A percentile compares a stretch with the other conserved stretches of the same genome.
phyloP scores from a whole-genome alignment of 306 rosid species.

The Fagus crenata region DNA sequence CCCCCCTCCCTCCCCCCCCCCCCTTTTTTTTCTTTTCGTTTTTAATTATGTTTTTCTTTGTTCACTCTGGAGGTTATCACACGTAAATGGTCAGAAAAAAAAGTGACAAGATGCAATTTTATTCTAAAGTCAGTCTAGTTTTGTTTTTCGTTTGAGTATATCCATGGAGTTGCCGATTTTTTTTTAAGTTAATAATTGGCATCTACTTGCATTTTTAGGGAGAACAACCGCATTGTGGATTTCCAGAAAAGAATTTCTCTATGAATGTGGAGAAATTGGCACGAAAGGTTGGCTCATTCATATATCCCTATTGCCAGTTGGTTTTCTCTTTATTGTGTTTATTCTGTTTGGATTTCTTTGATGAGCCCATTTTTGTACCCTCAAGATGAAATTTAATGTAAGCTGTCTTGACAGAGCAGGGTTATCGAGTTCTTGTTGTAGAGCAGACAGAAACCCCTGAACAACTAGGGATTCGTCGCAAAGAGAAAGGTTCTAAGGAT shows the following conservation, averaged over 20 bases:
- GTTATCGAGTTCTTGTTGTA: slow-evolving; percentile 86
- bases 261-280: slow-evolving; percentile 82
- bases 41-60: neutral
- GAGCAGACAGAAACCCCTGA: slow-evolving; percentile 99
- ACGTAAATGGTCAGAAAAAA: neutral
- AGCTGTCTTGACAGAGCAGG: slow-evolving; percentile 52
- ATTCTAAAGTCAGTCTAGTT: neutral
- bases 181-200: slow-evolving; percentile 20
- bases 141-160: slow-evolving; percentile 10
- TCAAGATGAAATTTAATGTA: slow-evolving; percentile 36
- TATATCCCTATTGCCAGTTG: slow-evolving; percentile 11
- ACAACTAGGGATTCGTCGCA: slow-evolving; percentile 84
- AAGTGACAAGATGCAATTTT: neutral
- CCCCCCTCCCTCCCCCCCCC: no score
- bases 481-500: slow-evolving; percentile 83
- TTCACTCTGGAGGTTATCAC: neutral
- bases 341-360: slow-evolving; percentile 9
- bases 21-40: no score
- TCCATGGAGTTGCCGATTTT: neutral
- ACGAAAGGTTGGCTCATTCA: slow-evolving; percentile 67
- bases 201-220: slow-evolving; percentile 53
- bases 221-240: slow-evolving; percentile 98
- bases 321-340: slow-evolving; percentile 9
- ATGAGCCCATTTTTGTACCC: slow-evolving; percentile 19
- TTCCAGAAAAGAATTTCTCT: slow-evolving; percentile 91